These are phyloP conservation scores for Salix viminalis DNA, from an alignment of 345 rosid genomes.

Conservation along the genomic window DNA sequence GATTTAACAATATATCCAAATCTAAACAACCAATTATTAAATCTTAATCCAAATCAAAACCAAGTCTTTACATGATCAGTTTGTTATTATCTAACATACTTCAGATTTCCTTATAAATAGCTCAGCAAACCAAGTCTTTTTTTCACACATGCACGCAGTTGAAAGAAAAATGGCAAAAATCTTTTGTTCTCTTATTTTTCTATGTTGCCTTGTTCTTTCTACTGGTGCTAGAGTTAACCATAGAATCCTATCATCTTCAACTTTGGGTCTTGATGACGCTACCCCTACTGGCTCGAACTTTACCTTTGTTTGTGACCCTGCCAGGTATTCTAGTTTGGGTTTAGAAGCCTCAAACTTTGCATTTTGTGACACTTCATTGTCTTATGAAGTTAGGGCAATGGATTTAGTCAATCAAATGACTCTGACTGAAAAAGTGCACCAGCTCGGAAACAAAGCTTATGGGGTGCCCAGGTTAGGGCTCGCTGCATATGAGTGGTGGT, in stretches of 20 bases:
- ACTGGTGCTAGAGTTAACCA: neutral
- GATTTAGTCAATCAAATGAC: constrained; percentile 37
- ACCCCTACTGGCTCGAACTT: neutral
- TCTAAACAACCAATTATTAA: neutral
- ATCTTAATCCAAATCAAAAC: neutral
- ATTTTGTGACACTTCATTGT: constrained; percentile 28
- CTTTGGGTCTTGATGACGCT: neutral
- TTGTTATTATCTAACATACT: neutral
- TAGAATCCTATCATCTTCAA: neutral
- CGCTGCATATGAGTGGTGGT: constrained; percentile 46
- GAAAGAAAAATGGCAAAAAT: neutral
- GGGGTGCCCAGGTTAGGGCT: constrained; percentile 35
- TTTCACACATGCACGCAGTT: neutral
- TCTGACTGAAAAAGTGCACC: constrained; percentile 29
- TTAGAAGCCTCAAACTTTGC: constrained; percentile 14
- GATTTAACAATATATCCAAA: neutral
- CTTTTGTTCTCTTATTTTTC: neutral
- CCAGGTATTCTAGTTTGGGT: constrained; percentile 9
- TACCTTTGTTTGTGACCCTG: constrained; percentile 24
- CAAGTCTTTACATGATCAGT: neutral
- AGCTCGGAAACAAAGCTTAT: constrained; percentile 22
- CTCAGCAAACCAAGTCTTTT: neutral
- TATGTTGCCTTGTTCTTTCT: neutral
- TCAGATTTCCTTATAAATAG: no score
- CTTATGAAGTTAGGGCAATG: constrained; percentile 27